Conservation (phyloP, 345 rosid genomes). For the Mangifera indica region DNA sequence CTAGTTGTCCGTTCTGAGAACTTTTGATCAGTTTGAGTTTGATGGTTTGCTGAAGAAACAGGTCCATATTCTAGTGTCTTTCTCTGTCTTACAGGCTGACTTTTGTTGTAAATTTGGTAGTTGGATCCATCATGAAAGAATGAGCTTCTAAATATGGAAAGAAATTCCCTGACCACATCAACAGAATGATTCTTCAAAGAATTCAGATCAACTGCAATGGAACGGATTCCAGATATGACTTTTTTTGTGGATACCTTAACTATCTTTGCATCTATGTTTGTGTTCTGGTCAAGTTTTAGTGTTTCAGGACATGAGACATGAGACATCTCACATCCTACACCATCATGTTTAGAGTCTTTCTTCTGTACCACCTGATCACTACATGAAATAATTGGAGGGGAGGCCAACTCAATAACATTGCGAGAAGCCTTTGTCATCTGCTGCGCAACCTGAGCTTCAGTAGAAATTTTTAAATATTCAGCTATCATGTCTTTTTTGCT, state of each 20-base stretch:
- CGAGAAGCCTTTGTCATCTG: slow-evolving; percentile 28
- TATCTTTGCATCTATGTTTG: slow-evolving; percentile 35
- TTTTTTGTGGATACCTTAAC: slow-evolving; percentile 47
- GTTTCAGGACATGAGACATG: slow-evolving; percentile 32
- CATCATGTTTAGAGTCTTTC: slow-evolving; percentile 27
- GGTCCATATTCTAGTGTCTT: slow-evolving; percentile 32
- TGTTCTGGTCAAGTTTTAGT: slow-evolving; percentile 26
- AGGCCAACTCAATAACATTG: slow-evolving; percentile 20
- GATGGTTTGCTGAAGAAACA: slow-evolving; percentile 18
- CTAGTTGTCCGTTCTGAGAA: slow-evolving; percentile 23
- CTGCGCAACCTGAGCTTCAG: slow-evolving; percentile 37
- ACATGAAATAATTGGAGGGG: slow-evolving; percentile 29
- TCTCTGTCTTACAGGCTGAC: slow-evolving; percentile 36
- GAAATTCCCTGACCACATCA: slow-evolving; percentile 49
- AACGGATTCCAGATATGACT: slow-evolving; percentile 45
- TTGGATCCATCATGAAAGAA: slow-evolving; percentile 41
- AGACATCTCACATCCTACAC: slow-evolving; percentile 24
- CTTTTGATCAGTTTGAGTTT: slow-evolving; percentile 26
- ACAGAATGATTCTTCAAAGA: slow-evolving; percentile 34
- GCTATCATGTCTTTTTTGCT: slow-evolving; percentile 34
- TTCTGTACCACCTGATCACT: slow-evolving; percentile 18
- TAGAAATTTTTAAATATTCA: slow-evolving; percentile 29
- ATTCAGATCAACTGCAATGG: slow-evolving; percentile 50
- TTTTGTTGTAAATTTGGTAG: slow-evolving; percentile 26
- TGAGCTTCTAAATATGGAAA: slow-evolving; percentile 64